Conservation (phyloP, 495 filamentous ascomycete genomes). For the Lepidopterella palustris region DNA sequence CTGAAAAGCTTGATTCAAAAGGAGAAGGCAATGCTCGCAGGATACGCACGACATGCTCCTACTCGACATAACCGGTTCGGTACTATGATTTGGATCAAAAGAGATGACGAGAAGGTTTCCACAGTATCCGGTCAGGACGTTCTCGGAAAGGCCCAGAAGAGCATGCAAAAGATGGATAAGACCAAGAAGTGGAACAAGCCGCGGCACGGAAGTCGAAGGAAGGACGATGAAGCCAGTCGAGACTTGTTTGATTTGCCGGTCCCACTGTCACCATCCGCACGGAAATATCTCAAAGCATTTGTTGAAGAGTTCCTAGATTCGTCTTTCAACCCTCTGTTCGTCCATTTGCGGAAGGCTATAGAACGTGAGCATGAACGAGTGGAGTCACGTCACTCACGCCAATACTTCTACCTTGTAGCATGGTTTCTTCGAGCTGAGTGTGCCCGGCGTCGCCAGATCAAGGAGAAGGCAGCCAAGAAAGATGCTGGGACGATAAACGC, state of each 20-base stretch:
- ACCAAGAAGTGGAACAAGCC: conserved; percentile 87
- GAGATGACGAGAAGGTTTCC: conserved; percentile 66
- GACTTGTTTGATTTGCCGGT: conserved; percentile 71
- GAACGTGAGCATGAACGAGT: conserved; percentile 88
- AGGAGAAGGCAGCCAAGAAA: conserved; percentile 30
- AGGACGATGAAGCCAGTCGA: conserved; percentile 54
- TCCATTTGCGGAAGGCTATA: conserved; percentile 77
- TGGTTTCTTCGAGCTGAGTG: conserved; percentile 95
- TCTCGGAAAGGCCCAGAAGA: conserved; percentile 63
- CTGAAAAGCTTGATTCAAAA: conserved; percentile 65
- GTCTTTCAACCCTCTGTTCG: conserved; percentile 89
- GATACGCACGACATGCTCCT: conserved; percentile 71
- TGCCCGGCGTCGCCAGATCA: conserved; percentile 55
- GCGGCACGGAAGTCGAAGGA: conserved; percentile 49
- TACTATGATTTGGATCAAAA: conserved; percentile 94
- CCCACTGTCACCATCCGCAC: conserved; percentile 59
- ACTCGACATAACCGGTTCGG: conserved; percentile 92
- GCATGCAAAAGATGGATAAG: conserved; percentile 81
- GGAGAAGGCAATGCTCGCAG: conserved; percentile 71
- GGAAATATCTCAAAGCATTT: conserved; percentile 67
- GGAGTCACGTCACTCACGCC: conserved; percentile 56
- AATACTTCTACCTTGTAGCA: conserved; percentile 87
- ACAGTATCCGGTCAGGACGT: conserved; percentile 85
- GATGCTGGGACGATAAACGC: conserved; percentile 29
- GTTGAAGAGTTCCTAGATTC: conserved; percentile 94